Base-by-base conservation (phyloP, 495 filamentous ascomycete species). In the Recurvomyces mirabilis region DNA sequence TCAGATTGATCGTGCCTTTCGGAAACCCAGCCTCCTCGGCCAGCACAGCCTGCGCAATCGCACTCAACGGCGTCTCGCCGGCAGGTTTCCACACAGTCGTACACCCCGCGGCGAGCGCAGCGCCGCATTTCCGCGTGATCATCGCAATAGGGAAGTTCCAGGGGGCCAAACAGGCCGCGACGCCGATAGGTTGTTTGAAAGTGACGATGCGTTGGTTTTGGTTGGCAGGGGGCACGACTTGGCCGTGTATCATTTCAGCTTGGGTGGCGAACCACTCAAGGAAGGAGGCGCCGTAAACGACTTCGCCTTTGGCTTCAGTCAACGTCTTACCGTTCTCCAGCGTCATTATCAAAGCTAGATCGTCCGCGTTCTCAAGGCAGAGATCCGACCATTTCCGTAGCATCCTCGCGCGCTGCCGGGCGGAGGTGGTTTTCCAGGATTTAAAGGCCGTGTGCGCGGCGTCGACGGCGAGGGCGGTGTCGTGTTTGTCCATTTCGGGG, bases 81-180 rank as follows among this genome's bases (percentile, higher is more conserved):
- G 87, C 84, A 4, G 84, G 73, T 66, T 94, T 94, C 31, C 74
- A 75, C 0, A 94, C 86, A 0, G 88, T 79, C 1, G 88, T 88
- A 60, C 88, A 94, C 5, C 81, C 81, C 4, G 81, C 81, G 25
- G 81, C 87, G 42, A 94, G 67, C 19, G 87, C 87, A 2, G 87
- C 84, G 1, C 77, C 87, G 44, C 88, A 77, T 64, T 94, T 94
- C 20, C 87, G 68, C 2, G 87, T 89, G 52, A 93, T 81, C 87
- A 94, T 94, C 5, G 87, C 87, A 6, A 82, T 81, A 2, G 87
- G 87, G 64, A 93, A 94, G 65, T 94, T 94, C 87, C 87, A 94
- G 33, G 64, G 64, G 26, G 46, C 41, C 14, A 56, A 35, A 21
- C 37, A 31, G 21, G 41, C 48, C 4, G 42, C 30, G 11, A 58